Evolutionary conservation across 2,329 filamentous ascomycete genomes (phyloP), one percentile per base, ranked within the genome.

Genomic region (Cytospora piceicola): DNA sequence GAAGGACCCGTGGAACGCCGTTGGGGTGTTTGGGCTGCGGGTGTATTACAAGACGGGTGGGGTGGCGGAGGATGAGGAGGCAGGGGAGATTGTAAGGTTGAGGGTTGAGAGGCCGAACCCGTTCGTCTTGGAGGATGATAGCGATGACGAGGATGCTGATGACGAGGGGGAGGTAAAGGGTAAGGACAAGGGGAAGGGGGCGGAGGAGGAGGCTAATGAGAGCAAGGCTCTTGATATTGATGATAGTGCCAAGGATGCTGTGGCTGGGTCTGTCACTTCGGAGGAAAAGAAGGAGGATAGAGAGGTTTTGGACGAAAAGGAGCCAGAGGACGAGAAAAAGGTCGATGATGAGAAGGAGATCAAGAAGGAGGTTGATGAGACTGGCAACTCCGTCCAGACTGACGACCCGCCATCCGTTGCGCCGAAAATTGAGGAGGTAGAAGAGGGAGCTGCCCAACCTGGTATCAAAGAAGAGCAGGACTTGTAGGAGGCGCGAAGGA

Each of bases 1-100:
- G 70, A 77, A 76, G 36, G 81, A 87, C 32, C 82, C 85, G 0
- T 89, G 87, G 87, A 88, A 88, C 71, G 86, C 87, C 0, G 80
- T 88, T 14, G 84, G 80, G 20, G 85, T 88, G 17, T 81, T 89
- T 0, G 86, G 87, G 0, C 75, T 89, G 63, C 81, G 85, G 24
- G 80, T 89, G 8, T 89, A 88, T 73, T 81, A 84, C 74, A 82
- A 81, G 68, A 76, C 73, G 9, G 62, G 55, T 1, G 67, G 66
- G 17, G 67, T 61, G 14, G 66, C 57, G 20, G 68, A 49, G 3
- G 39, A 42, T 20, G 66, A 46, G 4, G 64, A 42, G n/a, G 66
- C 63, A 15, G 32, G 62, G 51, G 66, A 71, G 61, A 58, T 72
- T 17, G 72, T 76, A 15, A 72, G 67, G 68, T 34, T 76, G 59